phyloP scores from a whole-genome alignment of 768 basidiomycete species.

The Chalciporus piperatus region DNA sequence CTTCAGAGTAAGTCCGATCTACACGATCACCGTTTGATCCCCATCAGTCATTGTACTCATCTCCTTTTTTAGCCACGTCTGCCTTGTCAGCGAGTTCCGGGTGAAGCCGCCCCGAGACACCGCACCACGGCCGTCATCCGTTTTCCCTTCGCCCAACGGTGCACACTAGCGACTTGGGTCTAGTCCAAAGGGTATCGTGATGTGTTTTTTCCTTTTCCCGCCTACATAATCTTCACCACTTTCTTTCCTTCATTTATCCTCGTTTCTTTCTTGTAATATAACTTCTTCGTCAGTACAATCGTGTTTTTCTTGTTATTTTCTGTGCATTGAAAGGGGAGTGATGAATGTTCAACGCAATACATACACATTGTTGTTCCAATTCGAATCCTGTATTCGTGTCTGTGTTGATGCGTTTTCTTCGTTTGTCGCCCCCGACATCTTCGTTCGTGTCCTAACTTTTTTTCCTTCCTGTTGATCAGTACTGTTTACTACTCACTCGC shows the following conservation, averaged over 20 bases:
- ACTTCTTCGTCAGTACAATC: constrained; percentile 10
- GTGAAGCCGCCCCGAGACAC: constrained; percentile 67
- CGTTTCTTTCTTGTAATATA: constrained; percentile 8
- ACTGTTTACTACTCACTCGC: background rate
- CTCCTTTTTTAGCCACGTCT: constrained; percentile 57
- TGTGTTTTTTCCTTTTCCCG: background rate
- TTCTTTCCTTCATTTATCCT: constrained; percentile 11
- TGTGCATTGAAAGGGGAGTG: constrained; percentile 7
- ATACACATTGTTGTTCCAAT: constrained; percentile 10
- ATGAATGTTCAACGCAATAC: background rate
- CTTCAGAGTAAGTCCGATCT: constrained; percentile 78
- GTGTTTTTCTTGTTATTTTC: constrained; percentile 12
- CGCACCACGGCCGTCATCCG: constrained; percentile 35
- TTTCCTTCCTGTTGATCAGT: background rate
- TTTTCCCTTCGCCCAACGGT: constrained; percentile 40
- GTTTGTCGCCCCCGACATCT: background rate
- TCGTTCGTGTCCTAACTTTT: constrained; percentile 9
- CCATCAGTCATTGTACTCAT: constrained; percentile 1
- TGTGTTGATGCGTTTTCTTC: background rate
- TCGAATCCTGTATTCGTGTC: constrained; percentile 13
- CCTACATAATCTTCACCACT: constrained; percentile 7
- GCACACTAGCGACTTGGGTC: constrained; percentile 21
- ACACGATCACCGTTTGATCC: constrained; percentile 1
- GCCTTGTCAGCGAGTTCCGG: constrained; percentile 71
- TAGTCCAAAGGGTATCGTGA: constrained; percentile 6